phyloP scores from a whole-genome alignment of 495 filamentous ascomycete genomes.

The Platismatia glauca region DNA sequence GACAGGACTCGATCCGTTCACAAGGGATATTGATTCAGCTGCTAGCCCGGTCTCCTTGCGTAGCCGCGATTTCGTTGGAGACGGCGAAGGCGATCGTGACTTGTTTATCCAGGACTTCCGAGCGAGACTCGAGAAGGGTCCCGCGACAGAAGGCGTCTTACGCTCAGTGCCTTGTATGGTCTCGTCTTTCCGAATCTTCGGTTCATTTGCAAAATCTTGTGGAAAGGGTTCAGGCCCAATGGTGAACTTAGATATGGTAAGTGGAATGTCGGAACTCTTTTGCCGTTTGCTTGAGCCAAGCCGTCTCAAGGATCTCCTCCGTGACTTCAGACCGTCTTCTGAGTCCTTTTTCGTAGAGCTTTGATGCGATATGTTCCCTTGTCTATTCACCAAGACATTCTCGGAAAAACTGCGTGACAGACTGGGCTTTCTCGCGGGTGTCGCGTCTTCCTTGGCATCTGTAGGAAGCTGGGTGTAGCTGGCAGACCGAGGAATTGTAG shows the following conservation, averaged over 20 bases:
- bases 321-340: conserved; percentile 3
- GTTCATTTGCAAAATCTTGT: conserved; percentile 1
- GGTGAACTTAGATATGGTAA: conserved; percentile 9
- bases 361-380: conserved; percentile 1
- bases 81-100: conserved; percentile 54
- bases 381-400: conserved; percentile 19
- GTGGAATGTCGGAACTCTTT: not conserved
- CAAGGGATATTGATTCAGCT: conserved; percentile 19
- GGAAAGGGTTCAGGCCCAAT: conserved; percentile 10
- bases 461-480: conserved; percentile 21
- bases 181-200: conserved; percentile 2
- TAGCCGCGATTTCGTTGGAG: conserved; percentile 29
- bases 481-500: conserved; percentile 19
- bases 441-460: not conserved
- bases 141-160: conserved; percentile 47
- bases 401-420: conserved; percentile 22
- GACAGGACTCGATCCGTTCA: not conserved
- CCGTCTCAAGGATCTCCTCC: conserved; percentile 7
- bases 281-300: conserved; percentile 9
- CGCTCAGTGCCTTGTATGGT: conserved; percentile 6
- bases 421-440: not conserved
- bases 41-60: conserved; percentile 11
- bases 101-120: conserved; percentile 57
- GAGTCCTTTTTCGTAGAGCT: not conserved
- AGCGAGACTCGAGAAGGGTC: conserved; percentile 56